Evolutionary conservation across 176 grass and related monocot species (phyloP).

Genomic region (Chrysopogon serrulatus): DNA sequence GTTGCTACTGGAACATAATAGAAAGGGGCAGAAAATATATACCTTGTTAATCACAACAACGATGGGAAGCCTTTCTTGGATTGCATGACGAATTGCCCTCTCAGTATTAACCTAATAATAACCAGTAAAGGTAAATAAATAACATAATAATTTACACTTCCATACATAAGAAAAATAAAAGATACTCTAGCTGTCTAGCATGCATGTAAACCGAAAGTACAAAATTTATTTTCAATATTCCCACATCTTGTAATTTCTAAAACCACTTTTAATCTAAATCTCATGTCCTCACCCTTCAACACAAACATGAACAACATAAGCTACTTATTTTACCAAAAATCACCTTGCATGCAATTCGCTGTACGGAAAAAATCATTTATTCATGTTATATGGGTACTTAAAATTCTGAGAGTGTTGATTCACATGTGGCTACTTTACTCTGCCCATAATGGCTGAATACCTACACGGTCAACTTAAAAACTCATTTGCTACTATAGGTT

Average conservation of each 20-base stretch:
- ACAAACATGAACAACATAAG: not conserved
- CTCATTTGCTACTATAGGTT: not conserved
- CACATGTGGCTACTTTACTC: not conserved
- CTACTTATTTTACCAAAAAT: slow-evolving; percentile 5
- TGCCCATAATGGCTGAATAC: not conserved
- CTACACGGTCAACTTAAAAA: not conserved
- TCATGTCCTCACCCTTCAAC: not conserved
- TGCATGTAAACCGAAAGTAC: not conserved
- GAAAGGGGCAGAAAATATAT: not conserved
- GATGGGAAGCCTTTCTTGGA: slow-evolving; percentile 92
- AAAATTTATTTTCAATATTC: not conserved
- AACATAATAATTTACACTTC: not conserved
- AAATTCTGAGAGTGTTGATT: not conserved
- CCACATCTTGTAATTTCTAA: not conserved
- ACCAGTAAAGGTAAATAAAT: slow-evolving; percentile 32
- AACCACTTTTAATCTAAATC: not conserved
- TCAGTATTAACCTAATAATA: slow-evolving; percentile 81
- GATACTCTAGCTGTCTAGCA: not conserved
- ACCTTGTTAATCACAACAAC: slow-evolving; percentile 99
- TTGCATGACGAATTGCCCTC: slow-evolving; percentile 97
- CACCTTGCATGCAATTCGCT: not conserved
- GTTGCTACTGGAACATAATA: slow-evolving; percentile 14
- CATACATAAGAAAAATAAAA: not conserved
- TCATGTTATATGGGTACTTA: not conserved
- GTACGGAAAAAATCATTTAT: not conserved